Percentiles rank a stretch among this genome's conserved stretches.
phyloP scores from a whole-genome alignment of 257 asterid genomes.

The Capsicum chinense region DNA sequence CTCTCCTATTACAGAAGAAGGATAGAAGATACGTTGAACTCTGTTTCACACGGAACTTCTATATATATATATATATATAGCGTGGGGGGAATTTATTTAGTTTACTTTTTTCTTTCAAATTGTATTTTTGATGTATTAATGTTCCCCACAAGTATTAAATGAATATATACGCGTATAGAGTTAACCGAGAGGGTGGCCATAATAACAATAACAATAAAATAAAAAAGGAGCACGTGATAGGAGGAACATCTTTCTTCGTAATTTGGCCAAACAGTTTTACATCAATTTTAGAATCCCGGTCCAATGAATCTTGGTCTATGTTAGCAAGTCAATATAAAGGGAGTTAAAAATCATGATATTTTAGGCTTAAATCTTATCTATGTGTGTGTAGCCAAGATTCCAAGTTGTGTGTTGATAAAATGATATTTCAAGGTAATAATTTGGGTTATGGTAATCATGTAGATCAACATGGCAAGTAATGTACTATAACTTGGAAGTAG shows the following conservation, averaged over 20 bases:
- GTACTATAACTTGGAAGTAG: background rate
- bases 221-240: conserved; percentile 66
- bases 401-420: background rate
- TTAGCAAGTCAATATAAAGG: background rate
- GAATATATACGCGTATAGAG: conserved; percentile 26
- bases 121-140: conserved; percentile 13
- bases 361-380: background rate
- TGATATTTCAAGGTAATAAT: background rate
- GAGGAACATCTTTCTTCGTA: conserved; percentile 44
- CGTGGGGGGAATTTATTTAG: conserved; percentile 18
- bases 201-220: conserved; percentile 14
- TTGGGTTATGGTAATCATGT: background rate
- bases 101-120: background rate
- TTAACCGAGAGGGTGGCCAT: background rate
- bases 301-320: background rate
- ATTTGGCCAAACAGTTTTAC: conserved; percentile 30
- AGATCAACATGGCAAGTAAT: background rate
- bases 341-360: background rate
- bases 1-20: background rate
- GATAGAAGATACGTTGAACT: conserved; percentile 11
- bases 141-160: conserved; percentile 39
- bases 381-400: background rate
- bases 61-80: conserved; percentile 36
- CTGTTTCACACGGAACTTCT: background rate
- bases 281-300: background rate